Base-by-base conservation (phyloP, 139 green algal species). In the Micractinium conductrix region DNA sequence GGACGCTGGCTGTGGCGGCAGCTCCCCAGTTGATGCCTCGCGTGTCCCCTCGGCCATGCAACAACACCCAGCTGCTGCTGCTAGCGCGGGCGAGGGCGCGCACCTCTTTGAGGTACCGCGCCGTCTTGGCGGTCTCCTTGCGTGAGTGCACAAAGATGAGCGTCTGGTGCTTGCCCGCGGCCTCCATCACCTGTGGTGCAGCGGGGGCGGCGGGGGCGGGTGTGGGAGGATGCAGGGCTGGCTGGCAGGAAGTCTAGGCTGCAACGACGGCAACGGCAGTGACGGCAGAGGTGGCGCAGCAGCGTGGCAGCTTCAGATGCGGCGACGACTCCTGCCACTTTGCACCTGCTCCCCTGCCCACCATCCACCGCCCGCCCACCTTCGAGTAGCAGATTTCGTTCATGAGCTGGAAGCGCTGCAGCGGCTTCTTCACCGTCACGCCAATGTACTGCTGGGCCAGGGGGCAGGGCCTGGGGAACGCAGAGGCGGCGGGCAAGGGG, bases 361-460 rank as follows among this genome's bases (percentile, higher is more conserved):
- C 26, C 60, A 2, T 12, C 4, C 60, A 24, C 60, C 28, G 26
- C 2, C 60, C 26, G 3, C 75, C 10, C 12, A 92, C 97, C 91
- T 99, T 99, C 85, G 96, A 92, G 88, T 99, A 99, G 92, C 94
- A 98, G 86, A 99, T 97, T 85, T 99, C 97, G 83, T 98, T 98
- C 96, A 98, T 98, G 55, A 98, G 89, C 91, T 99, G 94, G 89
- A 99, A 99, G 79, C 97, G 93, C 94, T 99, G 97, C 91, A 99
- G 92, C n/a, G 97, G 96, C 93, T 99, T 99, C 85, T 97, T 96
- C 37, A 99, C 87, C 16, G 89, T 98, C 62, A 99, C 90, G 68
- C 97, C 97, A 5, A 99, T 95, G 88, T 98, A 99, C 85, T 98
- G 95, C 93, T 98, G 96, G 21, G 95, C 95, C 84, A 99, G 93